Evolutionary conservation across 1,284 basidiomycete genomes (phyloP), one percentile per base, ranked within the genome.

Genomic region (Apiotrichum gracile): DNA sequence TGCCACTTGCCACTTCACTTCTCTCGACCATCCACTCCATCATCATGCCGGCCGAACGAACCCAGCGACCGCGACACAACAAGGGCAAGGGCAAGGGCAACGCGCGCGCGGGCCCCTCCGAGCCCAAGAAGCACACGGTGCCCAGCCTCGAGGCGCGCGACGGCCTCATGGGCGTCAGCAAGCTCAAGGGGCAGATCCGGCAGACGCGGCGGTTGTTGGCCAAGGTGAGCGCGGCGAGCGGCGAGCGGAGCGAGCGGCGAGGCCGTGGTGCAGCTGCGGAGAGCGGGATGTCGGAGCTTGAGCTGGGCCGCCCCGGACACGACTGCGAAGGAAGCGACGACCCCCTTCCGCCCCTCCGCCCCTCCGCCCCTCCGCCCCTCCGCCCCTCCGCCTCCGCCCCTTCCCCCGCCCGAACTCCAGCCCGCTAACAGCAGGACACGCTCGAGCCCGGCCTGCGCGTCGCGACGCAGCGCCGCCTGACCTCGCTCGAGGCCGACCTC

Each of bases 161-260:
- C 49, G 52, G 52, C 6, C 44, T 73, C 16, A 70, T 71, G 4
- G 74, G 76, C 26, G 61, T 76, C 25, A 68, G 61, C 52, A 92
- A 89, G 73, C 75, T 91, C 61, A 93, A 92, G 70, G 78, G 86
- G 17, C 77, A 83, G 31, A 75, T 93, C 51, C 78, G 90, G 54
- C 88, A 91, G 76, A 85, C 88, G 0, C 81, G 81, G 60, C 77
- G 90, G 49, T 74, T 93, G 46, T 78, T 93, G 24, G 84, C 85
- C 35, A 90, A 86, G 79, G 85, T 86, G 47, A 54, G 73, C 64
- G 19, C 17, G 6, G 10, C 5, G 19, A 29, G n/a, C 22, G 21
- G 22, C 10, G 34, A n/a, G 10, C 3, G 31, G 49, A 2, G 25
- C 22, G 16, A 21, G 33, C 9, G 3, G 4, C 2, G 5, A n/a